Evolutionary conservation across 345 rosid genomes (phyloP).

Genomic region (Eutrema yunnanense): DNA sequence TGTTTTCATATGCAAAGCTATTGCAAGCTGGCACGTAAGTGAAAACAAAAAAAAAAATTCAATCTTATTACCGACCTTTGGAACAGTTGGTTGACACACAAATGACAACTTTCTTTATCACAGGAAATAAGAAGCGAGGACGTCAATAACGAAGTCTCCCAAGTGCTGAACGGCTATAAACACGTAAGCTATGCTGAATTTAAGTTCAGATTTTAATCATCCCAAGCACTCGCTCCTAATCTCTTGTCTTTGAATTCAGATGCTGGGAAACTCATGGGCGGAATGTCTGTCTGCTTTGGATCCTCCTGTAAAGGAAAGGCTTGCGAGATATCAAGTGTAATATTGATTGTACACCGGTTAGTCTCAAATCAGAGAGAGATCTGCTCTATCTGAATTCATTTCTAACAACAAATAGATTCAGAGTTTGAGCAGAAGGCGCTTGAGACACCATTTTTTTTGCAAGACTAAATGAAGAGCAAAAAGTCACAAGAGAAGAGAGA

Average conservation of each 20-base stretch:
- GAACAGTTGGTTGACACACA: not conserved
- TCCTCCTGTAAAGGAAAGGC: conserved; percentile 77
- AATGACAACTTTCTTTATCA: not conserved
- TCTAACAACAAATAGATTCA: conserved; percentile 9
- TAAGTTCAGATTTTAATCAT: not conserved
- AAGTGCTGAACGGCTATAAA: conserved; percentile 90
- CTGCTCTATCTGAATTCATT: not conserved
- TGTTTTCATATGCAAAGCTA: conserved; percentile 77
- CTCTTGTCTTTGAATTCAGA: conserved; percentile 35
- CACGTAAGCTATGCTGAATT: conserved; percentile 38
- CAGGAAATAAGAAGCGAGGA: conserved; percentile 89
- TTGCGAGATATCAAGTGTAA: conserved; percentile 73
- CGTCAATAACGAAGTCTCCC: conserved; percentile 77
- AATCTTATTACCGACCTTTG: not conserved
- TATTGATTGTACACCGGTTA: not conserved
- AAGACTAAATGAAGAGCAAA: conserved; percentile 22
- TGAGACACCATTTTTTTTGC: conserved; percentile 14
- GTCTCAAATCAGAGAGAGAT: conserved; percentile 3
- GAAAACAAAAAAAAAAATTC: not conserved
- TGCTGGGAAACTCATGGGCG: conserved; percentile 87
- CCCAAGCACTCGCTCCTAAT: not conserved
- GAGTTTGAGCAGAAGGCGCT: conserved; percentile 14
- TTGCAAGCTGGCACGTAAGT: conserved; percentile 98
- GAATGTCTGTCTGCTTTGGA: conserved; percentile 82
- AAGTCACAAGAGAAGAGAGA: not conserved